phyloP scores from a whole-genome alignment of 805 yeast genomes.

The Starmerella sp. region DNA sequence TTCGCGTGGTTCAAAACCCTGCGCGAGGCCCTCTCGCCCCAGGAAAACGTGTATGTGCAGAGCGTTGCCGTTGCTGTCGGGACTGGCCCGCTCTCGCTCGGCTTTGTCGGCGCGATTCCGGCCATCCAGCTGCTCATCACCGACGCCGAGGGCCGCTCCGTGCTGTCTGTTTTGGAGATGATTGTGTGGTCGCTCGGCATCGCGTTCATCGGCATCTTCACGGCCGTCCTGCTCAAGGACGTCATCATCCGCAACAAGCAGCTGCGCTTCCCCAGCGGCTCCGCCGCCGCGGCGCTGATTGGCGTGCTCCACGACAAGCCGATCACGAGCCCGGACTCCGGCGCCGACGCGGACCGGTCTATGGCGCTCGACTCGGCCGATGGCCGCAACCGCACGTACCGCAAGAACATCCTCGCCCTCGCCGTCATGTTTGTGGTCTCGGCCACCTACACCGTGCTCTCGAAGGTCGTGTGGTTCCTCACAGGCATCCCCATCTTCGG shows the following conservation, averaged over 20 bases:
- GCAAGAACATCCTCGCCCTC: conserved; percentile 50
- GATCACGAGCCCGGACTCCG: not conserved
- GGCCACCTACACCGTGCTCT: conserved; percentile 55
- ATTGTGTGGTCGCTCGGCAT: conserved; percentile 75
- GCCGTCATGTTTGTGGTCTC: conserved; percentile 53
- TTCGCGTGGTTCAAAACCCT: conserved; percentile 66
- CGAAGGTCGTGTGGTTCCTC: conserved; percentile 48
- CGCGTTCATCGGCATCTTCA: conserved; percentile 90
- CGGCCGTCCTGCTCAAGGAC: conserved; percentile 77
- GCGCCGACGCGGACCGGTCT: conserved; percentile 3
- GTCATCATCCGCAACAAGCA: conserved; percentile 83
- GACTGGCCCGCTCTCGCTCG: conserved; percentile 92
- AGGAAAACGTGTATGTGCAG: conserved; percentile 87
- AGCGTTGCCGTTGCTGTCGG: conserved; percentile 95
- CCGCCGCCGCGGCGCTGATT: conserved; percentile 89
- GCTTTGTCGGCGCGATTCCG: conserved; percentile 89
- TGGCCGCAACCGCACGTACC: conserved; percentile 20
- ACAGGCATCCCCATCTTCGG: conserved; percentile 72
- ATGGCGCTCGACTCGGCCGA: conserved; percentile 6
- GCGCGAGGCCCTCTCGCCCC: conserved; percentile 46
- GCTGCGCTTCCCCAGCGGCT: conserved; percentile 86
- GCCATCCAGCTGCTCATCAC: conserved; percentile 85
- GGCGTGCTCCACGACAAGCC: conserved; percentile 69
- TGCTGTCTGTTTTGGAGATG: conserved; percentile 41
- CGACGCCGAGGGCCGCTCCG: conserved; percentile 44